phyloP scores from a whole-genome alignment of 2,329 filamentous ascomycete genomes.

The Elsinoe fawcettii region DNA sequence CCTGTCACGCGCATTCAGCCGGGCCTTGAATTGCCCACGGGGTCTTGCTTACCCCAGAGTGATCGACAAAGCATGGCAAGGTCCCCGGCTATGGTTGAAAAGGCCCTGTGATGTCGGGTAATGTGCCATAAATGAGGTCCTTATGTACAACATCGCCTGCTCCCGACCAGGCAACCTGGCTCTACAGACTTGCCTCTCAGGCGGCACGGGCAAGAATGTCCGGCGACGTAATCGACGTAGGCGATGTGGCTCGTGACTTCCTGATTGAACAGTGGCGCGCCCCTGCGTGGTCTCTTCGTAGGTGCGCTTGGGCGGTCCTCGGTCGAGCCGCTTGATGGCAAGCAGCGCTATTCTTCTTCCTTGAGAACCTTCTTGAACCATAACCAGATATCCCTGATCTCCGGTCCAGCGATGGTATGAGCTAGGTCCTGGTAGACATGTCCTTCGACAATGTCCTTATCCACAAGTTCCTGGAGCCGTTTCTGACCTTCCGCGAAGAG shows the following conservation, averaged over 20 bases:
- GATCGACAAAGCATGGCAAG: neutral
- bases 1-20: neutral
- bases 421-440: slow-evolving; percentile 11
- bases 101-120: neutral
- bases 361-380: slow-evolving; percentile 9
- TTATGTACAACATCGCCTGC: neutral
- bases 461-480: slow-evolving; percentile 4
- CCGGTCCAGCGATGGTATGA: slow-evolving; percentile 9
- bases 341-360: neutral
- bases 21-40: neutral
- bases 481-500: slow-evolving; percentile 5
- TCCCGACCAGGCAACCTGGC: neutral
- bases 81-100: neutral
- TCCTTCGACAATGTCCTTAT: slow-evolving; percentile 3
- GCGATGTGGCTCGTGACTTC: neutral
- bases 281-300: neutral
- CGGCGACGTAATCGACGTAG: neutral
- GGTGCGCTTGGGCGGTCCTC: no score
- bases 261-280: neutral
- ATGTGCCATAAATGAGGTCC: neutral
- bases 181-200: neutral
- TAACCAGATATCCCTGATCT: slow-evolving; percentile 9
- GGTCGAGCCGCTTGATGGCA: no score
- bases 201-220: neutral
- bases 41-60: neutral